Evolutionary conservation across 345 rosid genomes (phyloP).

Genomic region (Hibiscus mutabilis): DNA sequence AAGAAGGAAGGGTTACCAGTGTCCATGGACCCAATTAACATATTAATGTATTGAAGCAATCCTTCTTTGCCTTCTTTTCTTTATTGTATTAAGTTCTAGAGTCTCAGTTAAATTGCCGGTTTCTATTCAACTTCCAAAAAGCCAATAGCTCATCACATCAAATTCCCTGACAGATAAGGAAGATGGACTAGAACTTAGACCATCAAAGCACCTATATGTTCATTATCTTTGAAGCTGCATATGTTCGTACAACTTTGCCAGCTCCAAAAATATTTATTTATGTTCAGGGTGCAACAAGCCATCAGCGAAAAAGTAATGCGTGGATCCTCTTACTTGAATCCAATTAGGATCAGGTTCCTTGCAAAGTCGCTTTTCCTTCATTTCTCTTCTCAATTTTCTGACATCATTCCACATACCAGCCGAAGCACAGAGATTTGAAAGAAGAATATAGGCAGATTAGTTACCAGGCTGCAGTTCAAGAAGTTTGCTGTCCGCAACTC

Average conservation of each 20-base stretch:
- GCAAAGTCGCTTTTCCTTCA: slow-evolving; percentile 30
- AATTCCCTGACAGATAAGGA: neutral
- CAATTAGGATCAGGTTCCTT: slow-evolving; percentile 41
- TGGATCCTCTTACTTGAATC: slow-evolving; percentile 27
- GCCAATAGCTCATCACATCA: neutral
- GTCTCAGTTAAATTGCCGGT: neutral
- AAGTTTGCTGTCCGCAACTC: slow-evolving; percentile 34
- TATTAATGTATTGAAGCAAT: neutral
- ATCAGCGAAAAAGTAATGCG: slow-evolving; percentile 23
- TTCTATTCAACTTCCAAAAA: neutral
- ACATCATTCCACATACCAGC: slow-evolving; percentile 34
- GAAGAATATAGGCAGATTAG: slow-evolving; percentile 31
- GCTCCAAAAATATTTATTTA: slow-evolving; percentile 20
- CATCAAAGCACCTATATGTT: neutral
- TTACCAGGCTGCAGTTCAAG: slow-evolving; percentile 37
- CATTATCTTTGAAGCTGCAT: slow-evolving; percentile 10
- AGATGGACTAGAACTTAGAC: neutral
- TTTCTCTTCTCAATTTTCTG: slow-evolving; percentile 35
- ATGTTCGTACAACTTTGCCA: slow-evolving; percentile 21
- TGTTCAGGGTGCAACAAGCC: slow-evolving; percentile 28
- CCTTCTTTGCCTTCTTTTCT: neutral
- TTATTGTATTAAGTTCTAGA: neutral
- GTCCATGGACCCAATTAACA: neutral
- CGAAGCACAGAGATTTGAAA: slow-evolving; percentile 43
- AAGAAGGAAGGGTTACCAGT: neutral